Evolutionary conservation across 208 protist species (phyloP).

Genomic region (Trypanosoma platydactyli): DNA sequence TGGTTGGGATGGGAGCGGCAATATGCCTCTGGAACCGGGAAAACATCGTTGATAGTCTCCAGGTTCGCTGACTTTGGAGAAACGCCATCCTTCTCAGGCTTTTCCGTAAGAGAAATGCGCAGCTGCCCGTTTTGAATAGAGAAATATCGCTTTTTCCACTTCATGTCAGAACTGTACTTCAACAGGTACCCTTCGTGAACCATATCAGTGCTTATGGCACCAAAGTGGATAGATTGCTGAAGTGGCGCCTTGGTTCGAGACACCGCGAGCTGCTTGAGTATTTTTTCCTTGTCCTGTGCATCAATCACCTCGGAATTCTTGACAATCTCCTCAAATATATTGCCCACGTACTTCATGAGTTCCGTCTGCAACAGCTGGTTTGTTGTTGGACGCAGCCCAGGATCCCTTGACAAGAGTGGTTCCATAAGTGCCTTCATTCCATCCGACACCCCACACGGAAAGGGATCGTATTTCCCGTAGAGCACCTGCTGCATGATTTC

Average conservation of each 20-base stretch:
- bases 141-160: constrained; percentile 90
- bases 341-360: constrained; percentile 90
- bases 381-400: constrained; percentile 61
- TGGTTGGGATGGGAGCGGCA: constrained; percentile 83
- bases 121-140: constrained; percentile 65
- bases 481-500: constrained; percentile 88
- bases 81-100: constrained; percentile 71
- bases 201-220: constrained; percentile 54
- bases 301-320: constrained; percentile 75
- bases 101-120: constrained; percentile 76
- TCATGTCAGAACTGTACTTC: constrained; percentile 85
- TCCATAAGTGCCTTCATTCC: constrained; percentile 74
- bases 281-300: constrained; percentile 57
- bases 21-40: constrained; percentile 85
- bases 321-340: constrained; percentile 88
- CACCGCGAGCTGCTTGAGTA: constrained; percentile 66
- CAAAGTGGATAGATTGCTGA: constrained; percentile 54
- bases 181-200: constrained; percentile 74
- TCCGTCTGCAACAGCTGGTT: constrained; percentile 77
- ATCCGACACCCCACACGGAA: constrained; percentile 64
- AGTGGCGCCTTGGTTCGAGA: constrained; percentile 41
- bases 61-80: constrained; percentile 72
- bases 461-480: constrained; percentile 74
- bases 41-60: constrained; percentile 78
- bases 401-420: constrained; percentile 68